These are phyloP conservation scores for Psidium friedrichsthalianum DNA, from an alignment of 345 rosid genomes.

Conservation along the genomic window DNA sequence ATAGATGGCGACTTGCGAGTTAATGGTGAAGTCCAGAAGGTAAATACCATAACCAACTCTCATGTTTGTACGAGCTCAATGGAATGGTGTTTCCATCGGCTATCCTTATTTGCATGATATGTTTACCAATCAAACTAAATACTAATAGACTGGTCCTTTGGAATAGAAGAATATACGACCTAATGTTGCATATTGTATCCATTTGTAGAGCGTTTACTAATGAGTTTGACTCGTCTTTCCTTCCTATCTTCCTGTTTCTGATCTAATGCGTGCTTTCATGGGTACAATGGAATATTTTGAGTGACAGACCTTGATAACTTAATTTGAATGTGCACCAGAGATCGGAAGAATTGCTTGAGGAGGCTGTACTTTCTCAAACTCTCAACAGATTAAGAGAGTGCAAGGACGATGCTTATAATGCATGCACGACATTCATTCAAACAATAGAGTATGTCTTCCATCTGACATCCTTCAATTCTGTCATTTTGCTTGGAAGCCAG, in stretches of 20 bases:
- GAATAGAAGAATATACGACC: not conserved
- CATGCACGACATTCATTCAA: slow-evolving; percentile 56
- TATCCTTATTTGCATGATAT: not conserved
- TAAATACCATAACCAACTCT: slow-evolving; percentile 3
- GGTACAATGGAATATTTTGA: not conserved
- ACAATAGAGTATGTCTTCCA: slow-evolving; percentile 63
- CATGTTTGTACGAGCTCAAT: not conserved
- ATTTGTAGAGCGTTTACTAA: not conserved
- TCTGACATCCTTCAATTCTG: not conserved
- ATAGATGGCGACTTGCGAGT: slow-evolving; percentile 81
- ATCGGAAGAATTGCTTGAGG: slow-evolving; percentile 93
- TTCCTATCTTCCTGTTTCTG: not conserved
- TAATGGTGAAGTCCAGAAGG: slow-evolving; percentile 95
- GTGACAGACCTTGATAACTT: not conserved
- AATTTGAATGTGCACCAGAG: slow-evolving; percentile 39
- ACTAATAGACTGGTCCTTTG: not conserved
- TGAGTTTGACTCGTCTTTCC: not conserved
- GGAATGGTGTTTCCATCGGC: not conserved
- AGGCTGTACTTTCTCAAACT: slow-evolving; percentile 71
- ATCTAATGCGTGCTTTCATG: not conserved
- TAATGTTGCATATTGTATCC: not conserved
- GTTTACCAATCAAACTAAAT: not conserved
- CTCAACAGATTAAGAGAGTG: slow-evolving; percentile 51
- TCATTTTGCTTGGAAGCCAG: not conserved
- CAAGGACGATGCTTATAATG: slow-evolving; percentile 27